phyloP scores from a whole-genome alignment of 352 stramenopile genomes.

The Phytophthora pseudosyringae region DNA sequence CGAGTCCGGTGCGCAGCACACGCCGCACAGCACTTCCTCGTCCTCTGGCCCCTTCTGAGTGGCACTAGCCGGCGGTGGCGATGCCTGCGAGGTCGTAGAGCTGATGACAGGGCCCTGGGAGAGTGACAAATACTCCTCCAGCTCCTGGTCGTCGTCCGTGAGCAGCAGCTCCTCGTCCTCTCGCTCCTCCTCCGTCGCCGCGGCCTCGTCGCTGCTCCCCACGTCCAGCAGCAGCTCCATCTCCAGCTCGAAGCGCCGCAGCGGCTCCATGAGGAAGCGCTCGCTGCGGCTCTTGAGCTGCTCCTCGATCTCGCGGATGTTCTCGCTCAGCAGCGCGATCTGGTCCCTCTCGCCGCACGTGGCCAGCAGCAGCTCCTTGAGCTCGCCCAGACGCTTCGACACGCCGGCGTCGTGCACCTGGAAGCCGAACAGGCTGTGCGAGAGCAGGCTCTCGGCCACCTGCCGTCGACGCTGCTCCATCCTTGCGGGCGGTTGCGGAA shows the following conservation, averaged over 20 bases:
- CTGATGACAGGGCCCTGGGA: slow-evolving; percentile 12
- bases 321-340: slow-evolving; percentile 53
- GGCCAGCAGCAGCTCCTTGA: slow-evolving; percentile 57
- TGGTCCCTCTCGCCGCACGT: slow-evolving; percentile 55
- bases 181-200: slow-evolving; percentile 9
- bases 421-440: slow-evolving; percentile 74
- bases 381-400: slow-evolving; percentile 43
- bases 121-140: slow-evolving; percentile 21
- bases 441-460: slow-evolving; percentile 26
- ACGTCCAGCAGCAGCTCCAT: slow-evolving; percentile 69
- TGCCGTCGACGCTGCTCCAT: slow-evolving; percentile 39
- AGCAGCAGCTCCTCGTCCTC: slow-evolving; percentile 14
- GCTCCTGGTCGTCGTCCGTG: slow-evolving; percentile 26
- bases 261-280: slow-evolving; percentile 60
- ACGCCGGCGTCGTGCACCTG: slow-evolving; percentile 56
- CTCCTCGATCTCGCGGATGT: slow-evolving; percentile 61
- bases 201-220: slow-evolving; percentile 34
- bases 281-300: slow-evolving; percentile 42
- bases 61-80: not conserved
- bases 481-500: slow-evolving; percentile 7
- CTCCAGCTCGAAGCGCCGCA: slow-evolving; percentile 70
- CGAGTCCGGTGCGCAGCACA: slow-evolving; percentile 74
- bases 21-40: slow-evolving; percentile 56
- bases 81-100: not conserved
- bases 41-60: slow-evolving; percentile 5